These are phyloP conservation scores for Podaxis sp. DNA, from an alignment of 768 basidiomycete genomes.

Conservation along the genomic window DNA sequence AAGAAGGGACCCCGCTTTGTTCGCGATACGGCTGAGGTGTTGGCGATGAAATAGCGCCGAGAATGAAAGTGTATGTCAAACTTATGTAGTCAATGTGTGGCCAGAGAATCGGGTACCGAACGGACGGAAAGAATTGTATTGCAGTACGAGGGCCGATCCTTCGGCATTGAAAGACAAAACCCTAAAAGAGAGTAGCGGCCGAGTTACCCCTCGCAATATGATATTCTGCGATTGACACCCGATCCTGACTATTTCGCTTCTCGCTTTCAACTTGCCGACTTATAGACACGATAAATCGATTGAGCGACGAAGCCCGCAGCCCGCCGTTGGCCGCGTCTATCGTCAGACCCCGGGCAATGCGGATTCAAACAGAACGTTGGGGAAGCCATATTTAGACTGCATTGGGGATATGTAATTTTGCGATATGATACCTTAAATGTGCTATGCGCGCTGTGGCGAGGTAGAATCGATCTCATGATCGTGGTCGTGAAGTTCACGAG, in stretches of 20 bases:
- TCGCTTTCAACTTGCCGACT: neutral
- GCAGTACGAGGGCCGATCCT: neutral
- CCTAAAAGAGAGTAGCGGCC: neutral
- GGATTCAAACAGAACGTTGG: neutral
- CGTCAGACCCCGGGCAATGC: neutral
- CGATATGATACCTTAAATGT: neutral
- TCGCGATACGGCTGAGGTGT: neutral
- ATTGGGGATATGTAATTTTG: neutral
- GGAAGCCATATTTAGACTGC: neutral
- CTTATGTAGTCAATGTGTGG: neutral
- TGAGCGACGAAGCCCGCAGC: neutral
- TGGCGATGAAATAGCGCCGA: neutral
- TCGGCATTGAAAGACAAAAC: neutral
- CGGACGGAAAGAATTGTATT: neutral
- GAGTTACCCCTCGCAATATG: conserved; percentile 5
- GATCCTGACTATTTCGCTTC: neutral
- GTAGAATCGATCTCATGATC: neutral
- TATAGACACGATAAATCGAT: neutral
- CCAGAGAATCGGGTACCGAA: neutral
- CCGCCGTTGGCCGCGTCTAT: neutral
- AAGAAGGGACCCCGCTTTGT: no score
- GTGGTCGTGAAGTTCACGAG: neutral
- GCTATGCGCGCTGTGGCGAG: neutral
- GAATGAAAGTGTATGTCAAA: neutral
- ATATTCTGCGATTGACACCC: neutral